These are phyloP conservation scores for Blastobotrys mokoenaii DNA, from an alignment of 805 yeast species.

Conservation along the genomic window DNA sequence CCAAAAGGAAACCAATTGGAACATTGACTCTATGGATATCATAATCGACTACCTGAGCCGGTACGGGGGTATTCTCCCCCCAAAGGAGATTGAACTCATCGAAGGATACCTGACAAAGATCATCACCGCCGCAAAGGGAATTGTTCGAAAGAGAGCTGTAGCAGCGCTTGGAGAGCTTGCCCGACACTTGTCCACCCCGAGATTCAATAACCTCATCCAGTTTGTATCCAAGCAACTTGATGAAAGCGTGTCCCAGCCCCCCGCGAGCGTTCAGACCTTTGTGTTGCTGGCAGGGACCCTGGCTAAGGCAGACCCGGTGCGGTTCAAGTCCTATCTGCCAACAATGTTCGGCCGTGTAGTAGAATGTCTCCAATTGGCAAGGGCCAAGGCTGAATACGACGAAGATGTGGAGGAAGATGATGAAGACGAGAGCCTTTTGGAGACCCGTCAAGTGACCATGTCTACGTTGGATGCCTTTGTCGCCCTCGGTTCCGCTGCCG, in stretches of 20 bases:
- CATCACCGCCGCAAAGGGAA: constrained; percentile 32
- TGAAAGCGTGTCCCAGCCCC: constrained; percentile 7
- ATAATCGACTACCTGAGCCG: constrained; percentile 46
- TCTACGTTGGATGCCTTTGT: constrained; percentile 34
- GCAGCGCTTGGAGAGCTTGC: constrained; percentile 39
- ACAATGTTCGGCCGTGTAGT: constrained; percentile 14
- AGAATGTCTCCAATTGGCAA: constrained; percentile 22
- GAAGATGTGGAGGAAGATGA: constrained; percentile 28
- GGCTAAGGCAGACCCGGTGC: constrained; percentile 19
- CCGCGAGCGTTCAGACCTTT: not conserved
- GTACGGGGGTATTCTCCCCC: constrained; percentile 36
- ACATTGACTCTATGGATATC: constrained; percentile 54
- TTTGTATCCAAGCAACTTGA: constrained; percentile 13
- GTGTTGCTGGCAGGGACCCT: constrained; percentile 20
- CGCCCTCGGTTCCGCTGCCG: constrained; percentile 31
- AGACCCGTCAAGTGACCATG: constrained; percentile 44
- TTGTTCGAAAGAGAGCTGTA: constrained; percentile 44
- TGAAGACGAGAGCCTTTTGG: constrained; percentile 36
- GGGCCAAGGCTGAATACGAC: constrained; percentile 19
- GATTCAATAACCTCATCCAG: constrained; percentile 19
- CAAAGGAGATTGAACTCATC: constrained; percentile 28
- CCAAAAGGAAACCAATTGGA: constrained; percentile 11
- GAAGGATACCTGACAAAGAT: constrained; percentile 29
- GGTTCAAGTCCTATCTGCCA: constrained; percentile 8
- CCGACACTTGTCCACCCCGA: constrained; percentile 22